These are phyloP conservation scores for Primulina huaijiensis DNA, from an alignment of 257 asterid species.

Conservation along the genomic window DNA sequence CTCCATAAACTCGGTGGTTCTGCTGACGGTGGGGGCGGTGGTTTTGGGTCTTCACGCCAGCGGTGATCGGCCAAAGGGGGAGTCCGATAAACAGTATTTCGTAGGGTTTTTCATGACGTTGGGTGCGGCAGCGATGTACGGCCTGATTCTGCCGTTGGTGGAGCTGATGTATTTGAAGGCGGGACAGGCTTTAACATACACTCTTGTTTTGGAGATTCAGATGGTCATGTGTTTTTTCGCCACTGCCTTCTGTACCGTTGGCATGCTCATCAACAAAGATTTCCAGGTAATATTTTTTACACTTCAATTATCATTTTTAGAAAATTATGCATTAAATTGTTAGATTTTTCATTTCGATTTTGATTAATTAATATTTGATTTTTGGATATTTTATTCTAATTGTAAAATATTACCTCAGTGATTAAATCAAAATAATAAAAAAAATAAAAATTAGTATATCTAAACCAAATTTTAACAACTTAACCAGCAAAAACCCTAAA, in stretches of 20 bases:
- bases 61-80: slow-evolving; percentile 46
- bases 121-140: slow-evolving; percentile 45
- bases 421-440: no score
- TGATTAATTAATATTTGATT: no score
- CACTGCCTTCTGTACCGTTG: slow-evolving; percentile 33
- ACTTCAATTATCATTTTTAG: no score
- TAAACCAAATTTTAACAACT: no score
- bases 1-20: slow-evolving; percentile 39
- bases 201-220: slow-evolving; percentile 40
- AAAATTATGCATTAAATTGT: no score
- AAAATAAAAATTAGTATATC: no score
- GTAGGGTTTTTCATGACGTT: slow-evolving; percentile 40
- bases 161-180: slow-evolving; percentile 40
- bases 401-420: no score
- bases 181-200: slow-evolving; percentile 20
- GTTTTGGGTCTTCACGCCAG: slow-evolving; percentile 36
- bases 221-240: slow-evolving; percentile 41
- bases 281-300: slow-evolving; percentile 29
- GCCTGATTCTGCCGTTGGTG: slow-evolving; percentile 36
- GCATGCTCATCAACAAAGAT: slow-evolving; percentile 40
- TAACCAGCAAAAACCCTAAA: no score
- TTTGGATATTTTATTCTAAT: no score
- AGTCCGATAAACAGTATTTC: slow-evolving; percentile 27
- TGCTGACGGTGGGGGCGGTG: slow-evolving; percentile 41
- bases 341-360: no score